These are phyloP conservation scores for Chrysochromulina tobinii DNA, from an alignment of 78 protist genomes.

Conservation along the genomic window DNA sequence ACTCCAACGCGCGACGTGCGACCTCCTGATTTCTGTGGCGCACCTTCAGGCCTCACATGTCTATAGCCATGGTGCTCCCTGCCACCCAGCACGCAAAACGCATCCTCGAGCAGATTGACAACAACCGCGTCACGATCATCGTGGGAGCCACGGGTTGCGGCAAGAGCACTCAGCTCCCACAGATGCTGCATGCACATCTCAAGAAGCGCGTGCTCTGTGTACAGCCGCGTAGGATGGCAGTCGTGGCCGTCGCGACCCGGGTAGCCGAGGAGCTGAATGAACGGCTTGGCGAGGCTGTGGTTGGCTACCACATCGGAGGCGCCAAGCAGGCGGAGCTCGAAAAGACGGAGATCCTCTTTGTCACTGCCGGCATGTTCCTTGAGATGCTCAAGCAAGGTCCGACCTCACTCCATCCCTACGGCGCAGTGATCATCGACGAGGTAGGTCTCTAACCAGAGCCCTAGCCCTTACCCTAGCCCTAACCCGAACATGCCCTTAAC, in stretches of 20 bases:
- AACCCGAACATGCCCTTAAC: too few relatives aligned
- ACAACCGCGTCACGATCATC: neutral
- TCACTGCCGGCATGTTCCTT: slow-evolving; percentile 4
- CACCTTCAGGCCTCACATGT: too few relatives aligned
- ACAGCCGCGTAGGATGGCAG: neutral
- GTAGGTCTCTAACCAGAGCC: neutral
- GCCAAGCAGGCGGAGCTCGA: neutral
- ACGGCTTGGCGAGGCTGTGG: neutral
- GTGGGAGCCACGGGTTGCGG: slow-evolving; percentile 15
- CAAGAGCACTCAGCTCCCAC: neutral
- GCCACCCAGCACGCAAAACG: neutral
- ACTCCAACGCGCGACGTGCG: too few relatives aligned
- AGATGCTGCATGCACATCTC: neutral
- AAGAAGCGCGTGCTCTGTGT: neutral
- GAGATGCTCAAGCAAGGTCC: neutral
- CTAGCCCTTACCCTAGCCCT: too few relatives aligned
- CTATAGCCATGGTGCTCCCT: neutral
- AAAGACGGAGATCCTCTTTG: neutral
- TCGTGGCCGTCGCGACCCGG: neutral
- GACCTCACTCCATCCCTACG: neutral
- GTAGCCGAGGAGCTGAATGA: neutral
- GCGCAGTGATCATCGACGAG: slow-evolving; percentile 13
- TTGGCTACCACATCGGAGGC: neutral
- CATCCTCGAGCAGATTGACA: neutral
- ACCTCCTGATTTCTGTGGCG: too few relatives aligned